These are phyloP conservation scores for Penicillium nordicum DNA, from an alignment of 2,329 filamentous ascomycete species.

Conservation along the genomic window DNA sequence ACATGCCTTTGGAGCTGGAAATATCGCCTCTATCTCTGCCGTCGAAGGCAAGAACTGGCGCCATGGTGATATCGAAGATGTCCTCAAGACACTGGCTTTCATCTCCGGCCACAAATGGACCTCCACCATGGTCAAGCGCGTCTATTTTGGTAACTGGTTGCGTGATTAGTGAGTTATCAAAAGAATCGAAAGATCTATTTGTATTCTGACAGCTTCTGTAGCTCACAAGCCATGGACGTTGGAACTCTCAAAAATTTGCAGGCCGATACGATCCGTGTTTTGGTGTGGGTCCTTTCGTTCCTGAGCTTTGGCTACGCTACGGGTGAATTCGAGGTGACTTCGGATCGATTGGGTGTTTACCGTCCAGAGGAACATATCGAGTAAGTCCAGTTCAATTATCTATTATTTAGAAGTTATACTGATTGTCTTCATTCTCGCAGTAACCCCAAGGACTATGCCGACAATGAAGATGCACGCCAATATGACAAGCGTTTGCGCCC, in stretches of 20 bases:
- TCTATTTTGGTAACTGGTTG: slow-evolving; percentile 85
- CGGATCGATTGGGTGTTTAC: slow-evolving; percentile 75
- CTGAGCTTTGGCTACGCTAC: slow-evolving; percentile 82
- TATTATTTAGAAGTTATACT: background rate
- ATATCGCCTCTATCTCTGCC: slow-evolving; percentile 50
- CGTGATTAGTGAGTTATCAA: slow-evolving; percentile 61
- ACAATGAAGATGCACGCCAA: slow-evolving; percentile 78
- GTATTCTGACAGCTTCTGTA: slow-evolving; percentile 16
- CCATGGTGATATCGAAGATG: slow-evolving; percentile 71
- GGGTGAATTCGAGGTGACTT: slow-evolving; percentile 77
- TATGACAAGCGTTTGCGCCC: slow-evolving; percentile 73
- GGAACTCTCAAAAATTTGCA: slow-evolving; percentile 75
- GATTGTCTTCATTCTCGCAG: slow-evolving; percentile 50
- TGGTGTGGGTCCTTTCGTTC: slow-evolving; percentile 80
- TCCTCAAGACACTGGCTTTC: slow-evolving; percentile 73
- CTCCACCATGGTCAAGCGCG: slow-evolving; percentile 70
- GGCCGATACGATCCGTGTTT: slow-evolving; percentile 71
- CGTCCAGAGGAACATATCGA: slow-evolving; percentile 64
- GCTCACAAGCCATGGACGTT: slow-evolving; percentile 75
- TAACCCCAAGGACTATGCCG: slow-evolving; percentile 81
- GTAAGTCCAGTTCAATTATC: slow-evolving; percentile 26
- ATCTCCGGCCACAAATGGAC: slow-evolving; percentile 83
- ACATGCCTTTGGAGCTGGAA: slow-evolving; percentile 47
- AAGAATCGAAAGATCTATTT: background rate
- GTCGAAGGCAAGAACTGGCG: slow-evolving; percentile 53